phyloP scores from a whole-genome alignment of 805 yeast genomes.

The Nadsonia fulvescens region DNA sequence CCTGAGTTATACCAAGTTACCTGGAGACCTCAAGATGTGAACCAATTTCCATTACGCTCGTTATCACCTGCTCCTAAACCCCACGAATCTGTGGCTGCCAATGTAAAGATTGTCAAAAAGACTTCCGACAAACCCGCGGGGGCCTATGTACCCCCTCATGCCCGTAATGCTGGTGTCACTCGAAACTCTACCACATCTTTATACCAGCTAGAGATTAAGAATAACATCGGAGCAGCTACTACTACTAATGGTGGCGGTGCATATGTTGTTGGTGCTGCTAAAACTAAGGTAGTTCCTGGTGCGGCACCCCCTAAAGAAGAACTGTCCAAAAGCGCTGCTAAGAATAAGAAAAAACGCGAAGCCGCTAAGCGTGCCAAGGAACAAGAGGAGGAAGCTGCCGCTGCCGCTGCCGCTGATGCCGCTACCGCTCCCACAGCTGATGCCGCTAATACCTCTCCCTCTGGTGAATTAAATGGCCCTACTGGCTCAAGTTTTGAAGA shows the following conservation, averaged over 20 bases:
- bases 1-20: slow-evolving; percentile 62
- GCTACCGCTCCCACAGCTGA: slow-evolving; percentile 8
- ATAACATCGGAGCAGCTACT: slow-evolving; percentile 5
- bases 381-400: slow-evolving; percentile 8
- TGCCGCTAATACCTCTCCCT: neutral
- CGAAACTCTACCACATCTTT: slow-evolving; percentile 16
- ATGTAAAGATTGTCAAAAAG: slow-evolving; percentile 9
- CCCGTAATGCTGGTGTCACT: slow-evolving; percentile 31
- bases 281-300: slow-evolving; percentile 9
- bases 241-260: slow-evolving; percentile 6
- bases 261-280: slow-evolving; percentile 8
- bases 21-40: slow-evolving; percentile 59
- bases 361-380: slow-evolving; percentile 9
- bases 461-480: slow-evolving; percentile 4
- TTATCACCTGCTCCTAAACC: slow-evolving; percentile 36
- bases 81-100: slow-evolving; percentile 50
- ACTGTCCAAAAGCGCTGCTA: slow-evolving; percentile 48
- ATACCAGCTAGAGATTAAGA: slow-evolving; percentile 13
- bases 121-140: slow-evolving; percentile 49
- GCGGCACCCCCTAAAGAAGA: slow-evolving; percentile 24
- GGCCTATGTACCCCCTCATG: slow-evolving; percentile 96
- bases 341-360: slow-evolving; percentile 58
- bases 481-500: slow-evolving; percentile 49
- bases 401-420: slow-evolving; percentile 14
- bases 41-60: slow-evolving; percentile 33